Evolutionary conservation across 140 eudicot species (phyloP).

Genomic region (Ambrosia hybrid): DNA sequence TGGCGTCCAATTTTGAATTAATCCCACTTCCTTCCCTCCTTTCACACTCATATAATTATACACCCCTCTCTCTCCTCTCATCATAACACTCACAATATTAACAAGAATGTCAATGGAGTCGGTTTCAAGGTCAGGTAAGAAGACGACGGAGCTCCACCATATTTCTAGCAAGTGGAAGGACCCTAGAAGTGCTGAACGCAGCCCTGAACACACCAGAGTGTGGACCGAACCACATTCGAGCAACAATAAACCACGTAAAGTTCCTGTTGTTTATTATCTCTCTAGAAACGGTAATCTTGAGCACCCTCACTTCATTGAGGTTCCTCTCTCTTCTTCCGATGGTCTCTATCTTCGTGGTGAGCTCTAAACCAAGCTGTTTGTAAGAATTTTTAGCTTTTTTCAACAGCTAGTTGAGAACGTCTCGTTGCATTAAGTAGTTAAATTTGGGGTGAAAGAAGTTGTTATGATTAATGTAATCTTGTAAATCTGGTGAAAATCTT

Average conservation of each 20-base stretch:
- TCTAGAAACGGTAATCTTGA: constrained; percentile 78
- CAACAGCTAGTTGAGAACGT: no score
- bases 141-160: constrained; percentile 24
- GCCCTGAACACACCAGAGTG: constrained; percentile 66
- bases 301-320: constrained; percentile 93
- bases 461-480: no score
- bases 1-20: constrained; percentile 55
- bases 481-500: not conserved
- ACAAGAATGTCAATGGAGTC: constrained; percentile 2
- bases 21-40: constrained; percentile 28
- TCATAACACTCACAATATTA: not conserved
- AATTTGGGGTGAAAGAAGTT: no score
- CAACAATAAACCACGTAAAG: constrained; percentile 31
- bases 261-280: constrained; percentile 82
- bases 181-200: constrained; percentile 45
- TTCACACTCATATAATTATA: constrained; percentile 16
- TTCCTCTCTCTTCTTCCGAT: constrained; percentile 66
- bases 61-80: constrained; percentile 7
- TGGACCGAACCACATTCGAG: constrained; percentile 59
- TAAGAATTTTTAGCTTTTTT: no score
- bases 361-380: not conserved
- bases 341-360: constrained; percentile 82
- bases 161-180: constrained; percentile 40
- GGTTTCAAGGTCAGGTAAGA: constrained; percentile 27
- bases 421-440: no score